Evolutionary conservation across 192 early-diverging fungal species (phyloP).

Genomic region (Linnemannia schmuckeri): DNA sequence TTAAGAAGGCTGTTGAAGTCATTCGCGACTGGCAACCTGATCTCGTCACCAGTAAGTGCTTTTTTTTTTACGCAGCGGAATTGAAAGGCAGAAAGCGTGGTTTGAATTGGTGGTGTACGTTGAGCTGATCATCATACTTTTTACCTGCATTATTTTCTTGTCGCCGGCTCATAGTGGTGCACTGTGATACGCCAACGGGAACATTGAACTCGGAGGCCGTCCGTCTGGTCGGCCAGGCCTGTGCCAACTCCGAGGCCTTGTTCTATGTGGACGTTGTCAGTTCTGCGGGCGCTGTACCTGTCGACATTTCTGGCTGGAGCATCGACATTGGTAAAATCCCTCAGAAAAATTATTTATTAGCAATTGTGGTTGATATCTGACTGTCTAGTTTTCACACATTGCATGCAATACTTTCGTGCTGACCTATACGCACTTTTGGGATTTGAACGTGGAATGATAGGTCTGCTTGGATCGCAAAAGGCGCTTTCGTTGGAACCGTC

Average conservation of each 20-base stretch:
- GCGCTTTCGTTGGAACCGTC: slow-evolving; percentile 48
- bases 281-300: slow-evolving; percentile 41
- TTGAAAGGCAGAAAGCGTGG: neutral
- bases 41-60: slow-evolving; percentile 40
- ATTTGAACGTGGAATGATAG: neutral
- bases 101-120: neutral
- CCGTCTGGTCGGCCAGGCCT: slow-evolving; percentile 22
- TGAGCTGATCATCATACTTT: neutral
- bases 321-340: slow-evolving; percentile 38
- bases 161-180: slow-evolving; percentile 28
- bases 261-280: slow-evolving; percentile 52
- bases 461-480: slow-evolving; percentile 48
- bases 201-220: slow-evolving; percentile 44
- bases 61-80: neutral
- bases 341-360: neutral
- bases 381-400: no score
- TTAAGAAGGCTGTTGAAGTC: slow-evolving; percentile 1
- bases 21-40: slow-evolving; percentile 47
- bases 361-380: neutral
- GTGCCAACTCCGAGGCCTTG: slow-evolving; percentile 30
- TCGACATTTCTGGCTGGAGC: slow-evolving; percentile 48
- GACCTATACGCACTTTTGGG: neutral
- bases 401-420: neutral
- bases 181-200: slow-evolving; percentile 55
- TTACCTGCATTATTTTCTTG: neutral